Base-by-base conservation (phyloP, 306 rosid genomes). In the Alnus rubra region DNA sequence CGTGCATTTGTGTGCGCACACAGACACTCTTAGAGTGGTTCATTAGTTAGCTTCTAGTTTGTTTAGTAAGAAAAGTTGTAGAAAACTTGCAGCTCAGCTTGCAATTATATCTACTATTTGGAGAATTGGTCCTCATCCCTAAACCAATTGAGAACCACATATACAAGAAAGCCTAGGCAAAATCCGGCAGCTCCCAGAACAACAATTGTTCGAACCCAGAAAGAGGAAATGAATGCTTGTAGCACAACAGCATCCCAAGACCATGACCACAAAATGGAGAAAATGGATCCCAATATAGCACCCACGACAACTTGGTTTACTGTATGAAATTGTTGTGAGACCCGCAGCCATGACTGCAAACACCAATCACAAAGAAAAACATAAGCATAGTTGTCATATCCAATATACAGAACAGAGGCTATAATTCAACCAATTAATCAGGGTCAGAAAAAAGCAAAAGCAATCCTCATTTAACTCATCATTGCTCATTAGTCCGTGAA, bases 261-360 rank as follows among this genome's bases (percentile, higher is more conserved):
- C 89, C 90, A 90, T 82, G 82, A 85, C 97, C 97, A 95, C 9
- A 83, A 47, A 69, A 85, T 15, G 50, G 87, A 78, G 85, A 81
- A 86, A 67, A 78, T 23, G 67, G 88, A 83, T 15, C 99, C 99
- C 4, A 91, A 35, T 28, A 78, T 58, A 69, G 93, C 97, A 64
- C 99, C 99, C 28, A 88, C 96, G 16, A 81, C 75, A 82, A 95
- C 96, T 83, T 95, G 99, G 87, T 86, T 86, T 35, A 68, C 55
- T 1, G 98, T 90, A 81, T 95, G 98, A 77, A 87, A 91, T 47
- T 73, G 90, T 45, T 90, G 96, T 0, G 94, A 91, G 62, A 95
- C 92, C 76, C 98, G 87, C 62, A 95, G 82, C 94, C 97, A 95
- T 12, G 98, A 74, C 98, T 95, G 90, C 71, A 81, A 78, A 78